Percentiles rank a stretch among this genome's conserved stretches.
Evolutionary conservation across 108 stramenopile genomes (phyloP).

Genomic region (Poteriospumella lacustris): DNA sequence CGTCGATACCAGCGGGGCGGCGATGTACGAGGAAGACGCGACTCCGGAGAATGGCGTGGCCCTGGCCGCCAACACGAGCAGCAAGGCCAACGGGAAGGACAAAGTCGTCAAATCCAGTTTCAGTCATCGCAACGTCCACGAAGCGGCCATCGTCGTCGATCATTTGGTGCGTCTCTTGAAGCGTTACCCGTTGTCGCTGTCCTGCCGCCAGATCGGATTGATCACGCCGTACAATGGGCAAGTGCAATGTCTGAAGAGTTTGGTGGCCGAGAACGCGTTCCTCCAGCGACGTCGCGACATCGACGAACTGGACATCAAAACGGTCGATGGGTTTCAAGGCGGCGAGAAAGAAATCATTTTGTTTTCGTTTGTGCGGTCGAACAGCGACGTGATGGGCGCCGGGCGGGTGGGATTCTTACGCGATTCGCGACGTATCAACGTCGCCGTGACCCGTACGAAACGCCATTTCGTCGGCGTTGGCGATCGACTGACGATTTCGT

Average conservation of each 20-base stretch:
- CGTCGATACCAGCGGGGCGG: constrained; percentile 90
- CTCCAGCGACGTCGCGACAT: not conserved
- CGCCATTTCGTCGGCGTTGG: constrained; percentile 63
- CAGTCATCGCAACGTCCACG: constrained; percentile 36
- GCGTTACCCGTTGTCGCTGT: constrained; percentile 65
- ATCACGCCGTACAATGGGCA: constrained; percentile 99
- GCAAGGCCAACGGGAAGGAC: not conserved
- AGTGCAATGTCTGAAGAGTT: constrained; percentile 48
- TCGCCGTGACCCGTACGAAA: constrained; percentile 93
- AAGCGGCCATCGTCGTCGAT: constrained; percentile 2
- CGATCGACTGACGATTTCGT: constrained; percentile 35
- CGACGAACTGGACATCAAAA: constrained; percentile 71
- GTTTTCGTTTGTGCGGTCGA: constrained; percentile 87
- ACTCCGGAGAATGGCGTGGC: constrained; percentile 39
- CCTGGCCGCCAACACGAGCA: not conserved
- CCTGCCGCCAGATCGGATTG: constrained; percentile 77
- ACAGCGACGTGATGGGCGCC: constrained; percentile 67
- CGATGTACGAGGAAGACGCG: constrained; percentile 72
- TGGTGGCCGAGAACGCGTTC: not conserved
- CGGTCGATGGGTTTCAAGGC: constrained; percentile 97
- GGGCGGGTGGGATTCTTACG: constrained; percentile 86
- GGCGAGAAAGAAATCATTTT: constrained; percentile 95
- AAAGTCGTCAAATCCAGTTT: not conserved
- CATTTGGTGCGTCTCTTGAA: not conserved
- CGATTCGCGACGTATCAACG: constrained; percentile 89